Evolutionary conservation across 495 filamentous ascomycete genomes (phyloP).

Genomic region (Platismatia glauca): DNA sequence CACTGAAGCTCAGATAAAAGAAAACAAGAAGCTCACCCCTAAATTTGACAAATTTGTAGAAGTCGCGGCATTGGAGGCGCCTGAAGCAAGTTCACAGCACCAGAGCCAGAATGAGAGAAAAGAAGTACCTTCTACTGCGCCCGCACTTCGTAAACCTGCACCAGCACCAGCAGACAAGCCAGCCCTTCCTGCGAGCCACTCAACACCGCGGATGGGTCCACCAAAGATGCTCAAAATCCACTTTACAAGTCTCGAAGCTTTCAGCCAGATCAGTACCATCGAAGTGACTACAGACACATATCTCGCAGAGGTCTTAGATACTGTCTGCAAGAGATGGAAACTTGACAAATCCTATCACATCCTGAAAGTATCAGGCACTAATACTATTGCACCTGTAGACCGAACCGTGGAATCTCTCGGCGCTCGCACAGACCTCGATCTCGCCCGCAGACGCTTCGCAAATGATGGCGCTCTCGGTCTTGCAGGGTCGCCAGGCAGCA

Average conservation of each 20-base stretch:
- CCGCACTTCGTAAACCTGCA: conserved; percentile 40
- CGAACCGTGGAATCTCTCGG: conserved; percentile 85
- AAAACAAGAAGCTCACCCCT: conserved; percentile 69
- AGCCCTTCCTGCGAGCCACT: conserved; percentile 43
- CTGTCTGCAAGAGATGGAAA: conserved; percentile 80
- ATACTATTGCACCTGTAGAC: conserved; percentile 75
- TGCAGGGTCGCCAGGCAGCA: conserved; percentile 70
- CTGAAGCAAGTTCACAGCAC: conserved; percentile 26
- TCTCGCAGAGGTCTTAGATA: conserved; percentile 84
- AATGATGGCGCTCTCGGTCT: conserved; percentile 68
- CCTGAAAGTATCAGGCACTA: conserved; percentile 75
- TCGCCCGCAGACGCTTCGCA: conserved; percentile 75
- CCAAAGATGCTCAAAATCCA: conserved; percentile 80
- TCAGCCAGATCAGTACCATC: conserved; percentile 54
- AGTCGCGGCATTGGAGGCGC: conserved; percentile 33
- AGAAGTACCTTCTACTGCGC: conserved; percentile 49
- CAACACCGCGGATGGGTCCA: conserved; percentile 62
- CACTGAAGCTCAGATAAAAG: conserved; percentile 61
- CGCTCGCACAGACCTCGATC: conserved; percentile 72
- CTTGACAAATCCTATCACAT: conserved; percentile 85
- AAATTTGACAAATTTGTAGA: conserved; percentile 52
- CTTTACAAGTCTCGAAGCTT: conserved; percentile 62
- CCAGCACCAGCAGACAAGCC: conserved; percentile 60
- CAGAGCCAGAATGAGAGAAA: conserved; percentile 16
- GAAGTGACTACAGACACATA: conserved; percentile 90